Base-by-base conservation (phyloP, 2,329 filamentous ascomycete genomes). In the Juglanconis oblonga region DNA sequence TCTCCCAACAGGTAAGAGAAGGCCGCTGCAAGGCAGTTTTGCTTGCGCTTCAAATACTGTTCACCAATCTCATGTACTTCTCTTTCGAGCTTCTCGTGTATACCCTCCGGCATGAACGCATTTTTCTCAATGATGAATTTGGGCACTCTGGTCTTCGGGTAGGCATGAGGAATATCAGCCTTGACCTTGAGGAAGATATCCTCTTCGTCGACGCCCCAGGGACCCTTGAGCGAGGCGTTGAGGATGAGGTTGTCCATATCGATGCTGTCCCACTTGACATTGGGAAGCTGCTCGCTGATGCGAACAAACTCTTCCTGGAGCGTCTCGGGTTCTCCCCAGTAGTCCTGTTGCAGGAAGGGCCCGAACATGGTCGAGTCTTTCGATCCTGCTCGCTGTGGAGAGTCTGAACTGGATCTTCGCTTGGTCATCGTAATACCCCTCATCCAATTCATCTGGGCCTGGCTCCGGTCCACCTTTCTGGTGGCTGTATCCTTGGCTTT, bases 391-490 rank as follows among this genome's bases (percentile, higher is more conserved):
- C 83, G 75, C 70, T 78, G 69, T 66, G 83, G 73, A 7, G 70
- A 68, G n/a, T 77, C 77, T 11, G 73, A 67, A 1, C 75, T 75
- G 1, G 75, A 69, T 64, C 81, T 84, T 57, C 79, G 76, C 70
- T 82, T 85, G 52, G 79, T 85, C 76, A 87, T 85, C 36, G 81
- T 86, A 61, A 89, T 86, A 5, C 86, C 86, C 67, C 85, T 87
- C 83, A 89, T 88, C 86, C 86, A 89, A 13, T 83, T 84, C 57
- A 89, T 85, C 64, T 88, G 85, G 29, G 82, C 79, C 51, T 81
- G 77, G 58, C 76, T 81, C 42, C 77, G 76, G 59, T 84, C 79
- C 32, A 72, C 58, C 17, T 75, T 68, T 54, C 75, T 80, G 14
- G 72, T 72, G 5, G 73, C 70, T 2, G 72, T 69, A 29, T 76